phyloP scores from a whole-genome alignment of 768 basidiomycete species.

The Vishniacozyma victoriae region DNA sequence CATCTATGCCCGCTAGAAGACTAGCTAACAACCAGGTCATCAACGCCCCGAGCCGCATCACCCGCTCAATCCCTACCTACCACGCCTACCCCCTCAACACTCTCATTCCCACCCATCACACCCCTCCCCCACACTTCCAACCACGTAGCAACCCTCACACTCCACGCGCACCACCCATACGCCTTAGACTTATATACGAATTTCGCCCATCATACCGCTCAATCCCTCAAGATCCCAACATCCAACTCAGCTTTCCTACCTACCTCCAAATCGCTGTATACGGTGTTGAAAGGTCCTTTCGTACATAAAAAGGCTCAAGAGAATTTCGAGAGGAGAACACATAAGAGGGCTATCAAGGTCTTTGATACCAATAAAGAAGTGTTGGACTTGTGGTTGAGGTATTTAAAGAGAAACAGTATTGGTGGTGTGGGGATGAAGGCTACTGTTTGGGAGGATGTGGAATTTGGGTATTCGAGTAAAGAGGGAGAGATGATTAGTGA shows the following conservation, averaged over 20 bases:
- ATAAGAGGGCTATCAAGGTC: conserved; percentile 80
- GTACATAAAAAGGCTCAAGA: conserved; percentile 90
- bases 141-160: conserved; percentile 74
- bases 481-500: conserved; percentile 23
- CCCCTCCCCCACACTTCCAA: neutral
- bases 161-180: conserved; percentile 64
- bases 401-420: conserved; percentile 66
- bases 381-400: conserved; percentile 72
- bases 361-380: conserved; percentile 79
- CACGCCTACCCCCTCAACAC: too few species aligned
- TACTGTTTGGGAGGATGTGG: conserved; percentile 66
- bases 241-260: conserved; percentile 30
- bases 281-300: conserved; percentile 78
- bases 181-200: conserved; percentile 73
- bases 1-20: too few species aligned
- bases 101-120: neutral
- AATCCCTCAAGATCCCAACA: conserved; percentile 66
- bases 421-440: conserved; percentile 83
- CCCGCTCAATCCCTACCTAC: too few species aligned
- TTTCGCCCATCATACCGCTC: conserved; percentile 76
- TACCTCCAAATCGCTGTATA: conserved; percentile 66
- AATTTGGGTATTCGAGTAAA: conserved; percentile 54
- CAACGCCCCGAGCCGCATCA: too few species aligned
- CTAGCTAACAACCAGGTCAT: too few species aligned
- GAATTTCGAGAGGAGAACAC: conserved; percentile 80